Evolutionary conservation across 495 filamentous ascomycete species (phyloP).

Genomic region (Aspergillus mulundensis): DNA sequence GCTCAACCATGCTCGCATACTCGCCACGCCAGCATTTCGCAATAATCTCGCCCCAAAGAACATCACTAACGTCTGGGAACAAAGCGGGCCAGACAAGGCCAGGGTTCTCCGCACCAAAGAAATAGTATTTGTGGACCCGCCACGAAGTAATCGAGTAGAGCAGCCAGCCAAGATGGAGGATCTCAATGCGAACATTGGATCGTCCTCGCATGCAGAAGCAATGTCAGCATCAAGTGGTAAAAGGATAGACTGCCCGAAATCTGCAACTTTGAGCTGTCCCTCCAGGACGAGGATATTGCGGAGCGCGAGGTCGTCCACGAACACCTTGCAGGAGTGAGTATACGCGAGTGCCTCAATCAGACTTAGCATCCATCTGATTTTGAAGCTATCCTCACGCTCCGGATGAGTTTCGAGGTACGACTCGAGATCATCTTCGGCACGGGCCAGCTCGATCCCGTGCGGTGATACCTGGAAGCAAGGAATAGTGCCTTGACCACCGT

Average conservation of each 20-base stretch:
- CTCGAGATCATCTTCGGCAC: constrained; percentile 18
- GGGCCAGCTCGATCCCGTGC: constrained; percentile 20
- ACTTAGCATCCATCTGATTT: constrained; percentile 12
- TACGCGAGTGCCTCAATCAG: constrained; percentile 13
- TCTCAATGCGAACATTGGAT: constrained; percentile 18
- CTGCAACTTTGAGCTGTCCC: constrained; percentile 11
- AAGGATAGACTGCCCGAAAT: constrained; percentile 18
- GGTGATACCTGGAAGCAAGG: constrained; percentile 13
- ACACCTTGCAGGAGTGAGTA: constrained; percentile 16
- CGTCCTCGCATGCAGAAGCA: constrained; percentile 13
- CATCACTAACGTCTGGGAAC: no score
- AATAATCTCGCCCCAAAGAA: no score
- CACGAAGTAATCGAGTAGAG: constrained; percentile 21
- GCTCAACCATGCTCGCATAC: no score
- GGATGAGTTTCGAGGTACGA: constrained; percentile 12
- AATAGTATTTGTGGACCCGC: constrained; percentile 19
- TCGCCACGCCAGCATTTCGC: no score
- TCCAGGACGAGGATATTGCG: constrained; percentile 19
- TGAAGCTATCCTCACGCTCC: constrained; percentile 9
- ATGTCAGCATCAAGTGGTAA: constrained; percentile 17
- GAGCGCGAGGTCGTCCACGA: constrained; percentile 19
- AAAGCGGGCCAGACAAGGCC: no score
- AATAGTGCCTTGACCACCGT: constrained; percentile 17
- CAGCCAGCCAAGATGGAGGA: constrained; percentile 20
- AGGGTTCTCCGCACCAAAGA: constrained; percentile 16